phyloP scores from a whole-genome alignment of 176 grass and related monocot genomes.

The Eremochloa ophiuroides region DNA sequence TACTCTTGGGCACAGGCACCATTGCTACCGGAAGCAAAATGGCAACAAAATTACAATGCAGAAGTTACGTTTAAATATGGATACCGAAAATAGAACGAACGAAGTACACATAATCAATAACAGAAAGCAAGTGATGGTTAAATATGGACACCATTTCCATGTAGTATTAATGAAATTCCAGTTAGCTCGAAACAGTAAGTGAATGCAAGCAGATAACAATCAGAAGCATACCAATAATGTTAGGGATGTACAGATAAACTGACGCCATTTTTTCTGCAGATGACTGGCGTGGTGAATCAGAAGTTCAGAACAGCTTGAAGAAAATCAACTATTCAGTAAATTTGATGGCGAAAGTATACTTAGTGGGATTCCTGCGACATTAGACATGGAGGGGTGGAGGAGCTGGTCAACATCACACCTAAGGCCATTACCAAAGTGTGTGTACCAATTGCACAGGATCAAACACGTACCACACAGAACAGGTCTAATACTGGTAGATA shows the following conservation, averaged over 20 bases:
- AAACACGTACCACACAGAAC: neutral
- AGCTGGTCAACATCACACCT: neutral
- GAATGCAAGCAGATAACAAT: neutral
- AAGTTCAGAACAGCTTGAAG: neutral
- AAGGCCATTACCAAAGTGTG: neutral
- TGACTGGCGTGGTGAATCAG: conserved; percentile 28
- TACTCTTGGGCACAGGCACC: neutral
- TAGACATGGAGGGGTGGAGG: neutral
- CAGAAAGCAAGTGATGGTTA: neutral
- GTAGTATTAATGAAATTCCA: neutral
- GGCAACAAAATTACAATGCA: neutral
- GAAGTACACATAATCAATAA: neutral
- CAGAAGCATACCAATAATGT: conserved; percentile 54
- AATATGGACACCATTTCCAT: neutral
- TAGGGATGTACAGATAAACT: conserved; percentile 94
- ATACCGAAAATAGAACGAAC: neutral
- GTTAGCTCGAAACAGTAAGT: neutral
- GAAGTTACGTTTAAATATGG: neutral
- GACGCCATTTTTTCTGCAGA: conserved; percentile 26
- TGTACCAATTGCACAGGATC: neutral
- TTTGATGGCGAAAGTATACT: neutral
- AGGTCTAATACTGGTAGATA: neutral
- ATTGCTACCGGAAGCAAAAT: neutral
- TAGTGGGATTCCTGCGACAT: conserved; percentile 1
- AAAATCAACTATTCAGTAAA: neutral